phyloP scores from a whole-genome alignment of 257 asterid genomes.

The Avicennia marina region DNA sequence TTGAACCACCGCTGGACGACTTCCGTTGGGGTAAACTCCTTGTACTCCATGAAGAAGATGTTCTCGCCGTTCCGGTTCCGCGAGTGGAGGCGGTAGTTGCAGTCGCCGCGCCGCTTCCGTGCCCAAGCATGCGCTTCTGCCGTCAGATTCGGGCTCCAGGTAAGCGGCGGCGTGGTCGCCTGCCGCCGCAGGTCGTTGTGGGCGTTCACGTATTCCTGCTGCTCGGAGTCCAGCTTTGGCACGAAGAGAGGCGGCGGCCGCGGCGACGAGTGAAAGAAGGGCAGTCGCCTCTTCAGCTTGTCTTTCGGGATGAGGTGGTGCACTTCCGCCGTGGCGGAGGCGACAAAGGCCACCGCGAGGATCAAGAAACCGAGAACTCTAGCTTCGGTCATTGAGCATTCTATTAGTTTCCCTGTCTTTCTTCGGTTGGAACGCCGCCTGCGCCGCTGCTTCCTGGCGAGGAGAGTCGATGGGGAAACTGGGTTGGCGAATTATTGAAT shows the following conservation, averaged over 20 bases:
- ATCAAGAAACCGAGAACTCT: constrained; percentile 16
- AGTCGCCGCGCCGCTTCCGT: constrained; percentile 33
- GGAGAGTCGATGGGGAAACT: too few relatives aligned
- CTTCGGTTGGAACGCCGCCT: too few relatives aligned
- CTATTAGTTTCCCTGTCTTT: too few relatives aligned
- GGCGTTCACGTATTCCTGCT: constrained; percentile 36
- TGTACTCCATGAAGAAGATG: constrained; percentile 49
- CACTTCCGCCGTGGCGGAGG: constrained; percentile 18
- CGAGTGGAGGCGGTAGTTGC: constrained; percentile 57
- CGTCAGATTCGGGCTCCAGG: constrained; percentile 42
- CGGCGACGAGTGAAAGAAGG: neutral
- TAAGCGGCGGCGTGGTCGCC: constrained; percentile 34
- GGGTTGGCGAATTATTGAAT: too few relatives aligned
- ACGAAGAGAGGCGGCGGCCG: constrained; percentile 3
- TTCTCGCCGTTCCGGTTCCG: constrained; percentile 42
- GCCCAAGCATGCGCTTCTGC: constrained; percentile 44
- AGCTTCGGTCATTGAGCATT: too few relatives aligned
- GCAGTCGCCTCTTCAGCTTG: constrained; percentile 20
- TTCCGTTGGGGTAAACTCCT: constrained; percentile 34
- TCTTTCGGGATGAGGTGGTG: constrained; percentile 14
- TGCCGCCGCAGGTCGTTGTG: constrained; percentile 44
- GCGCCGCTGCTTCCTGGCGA: too few relatives aligned
- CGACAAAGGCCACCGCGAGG: constrained; percentile 11
- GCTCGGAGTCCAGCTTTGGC: constrained; percentile 34
- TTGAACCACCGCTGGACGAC: constrained; percentile 46